phyloP scores from a whole-genome alignment of 73 alveolate genomes.

The Paramecium caudatum region DNA sequence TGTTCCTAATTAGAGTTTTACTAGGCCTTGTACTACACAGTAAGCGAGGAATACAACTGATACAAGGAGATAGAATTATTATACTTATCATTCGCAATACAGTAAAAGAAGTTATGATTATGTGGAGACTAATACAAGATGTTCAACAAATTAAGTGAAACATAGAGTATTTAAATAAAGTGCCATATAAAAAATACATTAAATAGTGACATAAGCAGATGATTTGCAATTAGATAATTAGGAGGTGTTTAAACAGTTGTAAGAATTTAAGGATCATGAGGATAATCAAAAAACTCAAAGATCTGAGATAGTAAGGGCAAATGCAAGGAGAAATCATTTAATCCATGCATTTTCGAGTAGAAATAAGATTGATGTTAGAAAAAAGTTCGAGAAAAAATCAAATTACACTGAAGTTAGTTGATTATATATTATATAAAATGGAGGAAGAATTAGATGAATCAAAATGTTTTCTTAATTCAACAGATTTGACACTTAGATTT shows the following conservation, averaged over 20 bases:
- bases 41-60: conserved; percentile 6
- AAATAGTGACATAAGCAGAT: conserved; percentile 1
- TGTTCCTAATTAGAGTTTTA: background rate
- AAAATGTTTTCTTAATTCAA: too few relatives aligned
- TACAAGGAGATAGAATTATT: background rate
- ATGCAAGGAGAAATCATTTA: background rate
- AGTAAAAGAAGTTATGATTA: conserved; percentile 12
- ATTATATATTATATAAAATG: too few relatives aligned
- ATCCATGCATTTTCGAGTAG: background rate
- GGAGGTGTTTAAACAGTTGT: conserved; percentile 19
- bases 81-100: background rate
- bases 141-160: conserved; percentile 6
- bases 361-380: conserved; percentile 2
- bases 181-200: background rate
- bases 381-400: background rate
- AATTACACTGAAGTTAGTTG: background rate
- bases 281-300: background rate
- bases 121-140: background rate
- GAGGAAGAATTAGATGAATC: too few relatives aligned
- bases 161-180: background rate
- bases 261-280: background rate
- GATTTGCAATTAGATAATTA: conserved; percentile 3
- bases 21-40: conserved; percentile 15
- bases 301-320: conserved; percentile 5
- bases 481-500: too few relatives aligned